These are phyloP conservation scores for Paralagenidium karlingii DNA, from an alignment of 352 stramenopile species.

Conservation along the genomic window DNA sequence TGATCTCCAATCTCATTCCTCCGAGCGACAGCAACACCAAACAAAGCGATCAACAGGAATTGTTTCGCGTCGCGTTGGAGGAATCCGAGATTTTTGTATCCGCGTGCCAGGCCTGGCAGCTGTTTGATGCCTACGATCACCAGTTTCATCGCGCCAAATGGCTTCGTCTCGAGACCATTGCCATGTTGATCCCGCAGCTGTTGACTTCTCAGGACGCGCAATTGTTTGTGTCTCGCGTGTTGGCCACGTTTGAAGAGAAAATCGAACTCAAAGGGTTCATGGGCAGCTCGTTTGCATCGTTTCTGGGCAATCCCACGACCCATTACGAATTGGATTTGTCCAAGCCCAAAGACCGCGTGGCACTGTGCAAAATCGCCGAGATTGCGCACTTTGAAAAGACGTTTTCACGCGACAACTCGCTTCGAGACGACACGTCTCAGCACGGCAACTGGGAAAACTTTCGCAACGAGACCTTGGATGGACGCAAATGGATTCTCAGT, in stretches of 20 bases:
- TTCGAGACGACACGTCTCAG: constrained; percentile 65
- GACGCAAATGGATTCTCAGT: constrained; percentile 47
- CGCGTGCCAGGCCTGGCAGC: constrained; percentile 55
- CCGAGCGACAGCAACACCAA: constrained; percentile 40
- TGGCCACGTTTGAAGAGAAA: constrained; percentile 55
- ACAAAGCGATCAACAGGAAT: constrained; percentile 51
- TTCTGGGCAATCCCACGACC: constrained; percentile 75
- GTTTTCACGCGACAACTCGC: constrained; percentile 42
- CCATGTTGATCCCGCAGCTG: constrained; percentile 74
- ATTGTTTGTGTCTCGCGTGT: constrained; percentile 41
- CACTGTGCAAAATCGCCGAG: constrained; percentile 68
- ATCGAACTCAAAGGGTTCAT: constrained; percentile 71
- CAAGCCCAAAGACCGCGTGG: constrained; percentile 60
- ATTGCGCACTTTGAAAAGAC: constrained; percentile 75
- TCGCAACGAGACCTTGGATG: constrained; percentile 80
- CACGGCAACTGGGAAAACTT: constrained; percentile 89
- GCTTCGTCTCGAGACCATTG: constrained; percentile 38
- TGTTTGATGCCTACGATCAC: constrained; percentile 66
- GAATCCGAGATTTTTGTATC: constrained; percentile 76
- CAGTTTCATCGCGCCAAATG: constrained; percentile 30
- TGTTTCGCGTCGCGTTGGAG: constrained; percentile 63
- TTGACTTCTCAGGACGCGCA: constrained; percentile 66
- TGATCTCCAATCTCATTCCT: constrained; percentile 59
- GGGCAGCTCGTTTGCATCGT: constrained; percentile 69
- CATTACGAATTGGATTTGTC: constrained; percentile 70